phyloP scores from a whole-genome alignment of 257 asterid genomes.

The Gardenia jasminoides region DNA sequence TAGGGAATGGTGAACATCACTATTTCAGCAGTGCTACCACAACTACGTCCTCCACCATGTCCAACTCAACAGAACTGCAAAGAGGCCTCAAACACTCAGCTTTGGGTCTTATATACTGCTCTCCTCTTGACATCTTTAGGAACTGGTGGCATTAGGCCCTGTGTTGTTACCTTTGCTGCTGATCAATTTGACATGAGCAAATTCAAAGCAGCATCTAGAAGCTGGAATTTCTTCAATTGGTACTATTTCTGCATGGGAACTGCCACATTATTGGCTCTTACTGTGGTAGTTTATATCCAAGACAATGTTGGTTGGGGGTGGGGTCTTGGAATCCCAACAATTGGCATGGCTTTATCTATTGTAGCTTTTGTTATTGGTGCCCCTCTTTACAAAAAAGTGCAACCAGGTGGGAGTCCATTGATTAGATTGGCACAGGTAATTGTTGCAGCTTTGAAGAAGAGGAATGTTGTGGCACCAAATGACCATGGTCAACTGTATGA shows the following conservation, averaged over 20 bases:
- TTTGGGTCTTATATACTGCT: conserved; percentile 53
- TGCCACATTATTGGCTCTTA: conserved; percentile 66
- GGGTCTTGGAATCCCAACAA: conserved; percentile 92
- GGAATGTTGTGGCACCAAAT: conserved; percentile 31
- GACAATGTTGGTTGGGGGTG: conserved; percentile 90
- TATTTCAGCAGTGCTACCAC: conserved; percentile 44
- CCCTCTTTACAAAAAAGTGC: conserved; percentile 52
- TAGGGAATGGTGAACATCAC: conserved; percentile 77
- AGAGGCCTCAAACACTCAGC: conserved; percentile 65
- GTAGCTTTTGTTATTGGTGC: conserved; percentile 52
- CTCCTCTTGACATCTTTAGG: conserved; percentile 66
- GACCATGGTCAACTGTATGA: conserved; percentile 45
- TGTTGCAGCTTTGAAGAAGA: conserved; percentile 63
- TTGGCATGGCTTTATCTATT: conserved; percentile 69
- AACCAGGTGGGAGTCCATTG: conserved; percentile 84
- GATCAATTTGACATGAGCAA: conserved; percentile 84
- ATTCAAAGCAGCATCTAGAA: conserved; percentile 28
- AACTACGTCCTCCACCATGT: conserved; percentile 77
- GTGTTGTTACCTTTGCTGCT: conserved; percentile 89
- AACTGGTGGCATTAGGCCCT: conserved; percentile 95
- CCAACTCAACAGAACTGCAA: conserved; percentile 69
- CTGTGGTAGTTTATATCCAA: conserved; percentile 82
- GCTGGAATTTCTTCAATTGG: conserved; percentile 85
- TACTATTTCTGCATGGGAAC: conserved; percentile 70
- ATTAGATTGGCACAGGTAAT: conserved; percentile 61